Base-by-base conservation (phyloP, 805 yeast genomes). In the Monosporozyma aquatica region DNA sequence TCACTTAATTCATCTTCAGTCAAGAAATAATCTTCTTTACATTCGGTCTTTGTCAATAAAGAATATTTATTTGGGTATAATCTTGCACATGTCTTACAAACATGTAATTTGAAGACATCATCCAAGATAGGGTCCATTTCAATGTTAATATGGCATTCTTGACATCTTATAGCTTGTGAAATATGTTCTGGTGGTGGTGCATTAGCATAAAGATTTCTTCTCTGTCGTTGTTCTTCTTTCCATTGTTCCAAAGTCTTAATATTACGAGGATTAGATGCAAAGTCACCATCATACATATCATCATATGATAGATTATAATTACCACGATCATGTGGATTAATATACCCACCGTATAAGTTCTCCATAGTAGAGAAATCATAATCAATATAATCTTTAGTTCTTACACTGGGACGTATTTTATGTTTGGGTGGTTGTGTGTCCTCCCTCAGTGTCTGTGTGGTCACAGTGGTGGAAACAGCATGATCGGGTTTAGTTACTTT, bases 1-100 rank as follows among this genome's bases (percentile, higher is more conserved):
- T 92, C 98, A 41, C 75, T 72, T 34, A 92, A 69, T 58, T 92
- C 98, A 0, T 97, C 92, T 38, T 92, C 98, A 0, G 99, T 92
- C 23, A 92, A 61, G 33, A 92, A 72, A 59, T 92, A 92, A 64
- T 92, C 99, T 52, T 84, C 90, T 32, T 79, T 75, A 61, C 96
- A 87, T 63, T 92, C 99, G 0, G 99, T 92, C 64, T 92, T 92
- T 6, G 99, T 92, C 40, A 92, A 64, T 17, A 92, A 62, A 0
- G 97, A 76, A 59, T 90, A 92, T 55, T 92, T 92, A 30, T 92
- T 95, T 0, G 96, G 95, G 18, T 65, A 64, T 45, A 71, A 70
- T 52, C 76, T 76, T 26, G 76, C 78, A 61, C 98, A 92, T 40
- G 72, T 68, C 40, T 81, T 75, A 61, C 99, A 92, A 7, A 89